These are phyloP conservation scores for Helianthus annuus DNA, from an alignment of 129 eudicot genomes.

Conservation along the genomic window HanXRQr2.0-SUNRISE NC_035445.2:167099761-167100260, in stretches of 20 bases:
- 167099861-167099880: conserved; percentile 68
- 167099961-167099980: conserved; percentile 34
- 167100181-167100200: conserved; percentile 83
- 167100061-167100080: conserved; percentile 49
- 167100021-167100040: conserved; percentile 61
- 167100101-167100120: conserved; percentile 79
- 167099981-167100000: conserved; percentile 34
- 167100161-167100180: conserved; percentile 78
- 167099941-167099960: conserved; percentile 36
- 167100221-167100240: conserved; percentile 11
- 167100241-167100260: no score
- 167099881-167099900: conserved; percentile 38
- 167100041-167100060: conserved; percentile 9
- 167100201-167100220: conserved; percentile 92
- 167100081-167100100: conserved; percentile 93
- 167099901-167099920: conserved; percentile 17
- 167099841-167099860: conserved; percentile 44
- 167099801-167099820: no score
- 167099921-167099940: conserved; percentile 37
- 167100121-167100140: conserved; percentile 90
- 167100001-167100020: conserved; percentile 44
- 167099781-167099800: no score
- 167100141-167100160: conserved; percentile 69
- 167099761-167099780: no score
- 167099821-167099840: not conserved